These are phyloP conservation scores for Mariannaea sp. DNA, from an alignment of 2,329 filamentous ascomycete species.

Conservation along the genomic window DNA sequence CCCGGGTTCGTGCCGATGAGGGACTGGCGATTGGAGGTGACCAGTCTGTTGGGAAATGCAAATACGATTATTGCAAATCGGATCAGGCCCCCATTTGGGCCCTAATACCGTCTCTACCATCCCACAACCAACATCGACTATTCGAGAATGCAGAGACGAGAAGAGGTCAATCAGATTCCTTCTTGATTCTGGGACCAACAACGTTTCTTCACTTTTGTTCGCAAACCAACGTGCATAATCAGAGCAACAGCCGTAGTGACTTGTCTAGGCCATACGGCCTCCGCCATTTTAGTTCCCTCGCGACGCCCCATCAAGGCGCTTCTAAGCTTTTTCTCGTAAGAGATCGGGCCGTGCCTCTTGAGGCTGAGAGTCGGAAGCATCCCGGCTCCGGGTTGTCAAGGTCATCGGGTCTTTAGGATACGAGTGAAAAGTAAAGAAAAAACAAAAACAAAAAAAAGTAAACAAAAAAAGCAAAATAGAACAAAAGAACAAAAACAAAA, in stretches of 20 bases:
- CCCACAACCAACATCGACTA: neutral
- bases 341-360: conserved; percentile 21
- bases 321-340: conserved; percentile 23
- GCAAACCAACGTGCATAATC: neutral
- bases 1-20: conserved; percentile 25
- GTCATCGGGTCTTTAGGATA: neutral
- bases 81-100: neutral
- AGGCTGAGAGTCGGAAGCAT: conserved; percentile 21
- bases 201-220: neutral
- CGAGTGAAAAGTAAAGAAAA: neutral
- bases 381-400: conserved; percentile 7
- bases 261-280: conserved; percentile 3
- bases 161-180: neutral
- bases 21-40: conserved; percentile 25
- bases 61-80: conserved; percentile 13
- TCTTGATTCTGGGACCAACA: neutral
- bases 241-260: no score
- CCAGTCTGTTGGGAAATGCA: conserved; percentile 34
- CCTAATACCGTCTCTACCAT: neutral
- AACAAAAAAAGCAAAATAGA: conserved; percentile 1
- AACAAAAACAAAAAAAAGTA: neutral
- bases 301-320: conserved; percentile 8
- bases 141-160: neutral
- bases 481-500: neutral
- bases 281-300: neutral